Base-by-base conservation (phyloP, 176 grass and related monocot species). In the Chloris gayana region DNA sequence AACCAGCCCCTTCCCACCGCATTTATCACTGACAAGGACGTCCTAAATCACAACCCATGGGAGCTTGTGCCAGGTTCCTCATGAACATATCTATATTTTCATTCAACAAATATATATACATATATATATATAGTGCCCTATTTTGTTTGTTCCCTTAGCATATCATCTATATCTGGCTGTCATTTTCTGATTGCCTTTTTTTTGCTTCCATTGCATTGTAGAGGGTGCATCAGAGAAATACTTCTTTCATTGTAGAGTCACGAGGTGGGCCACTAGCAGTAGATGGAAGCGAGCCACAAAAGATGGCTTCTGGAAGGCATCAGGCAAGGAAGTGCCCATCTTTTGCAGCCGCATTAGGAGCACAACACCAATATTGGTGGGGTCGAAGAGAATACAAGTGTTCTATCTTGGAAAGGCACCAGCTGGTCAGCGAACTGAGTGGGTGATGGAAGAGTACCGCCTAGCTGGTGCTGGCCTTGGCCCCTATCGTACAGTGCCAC, bases 361-460 rank as follows among this genome's bases (percentile, higher is more conserved):
- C 19, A 13, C 17, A 3, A 19, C 33, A 14, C 59, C 39, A 33
- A 14, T 49, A 19, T 14, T 86, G 26, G 75, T 95, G 13, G 93
- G 93, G 7, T 54, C 73, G 26, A 95, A 84, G 35, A 87, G 56
- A 15, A 79, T 83, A 18, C 18, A 87, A 6, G 82, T 87, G 8
- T 95, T 92, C 82, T 70, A 90, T 47, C 70, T 30, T 1, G 79
- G 85, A 1, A 89, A 80, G 27, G 51, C 64, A 17, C 69, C 56
- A 0, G 25, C 2, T 4, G 41, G 74, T 8, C n/a, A 85, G 49
- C 75, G 70, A 9, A 95, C 89, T 2, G 64, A 75, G 25, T 92
- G 85, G 89, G 79, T 86, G 25, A 95, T 95, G 89, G 41, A 88
- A 2, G 93, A 95, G 45, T 92, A 90, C 27, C 34, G 60, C 9